A percentile compares a stretch with the other conserved stretches of the same genome.
These are phyloP conservation scores for Fusarium tjaetaba DNA, from an alignment of 2,329 filamentous ascomycete genomes.

Conservation along the genomic window DNA sequence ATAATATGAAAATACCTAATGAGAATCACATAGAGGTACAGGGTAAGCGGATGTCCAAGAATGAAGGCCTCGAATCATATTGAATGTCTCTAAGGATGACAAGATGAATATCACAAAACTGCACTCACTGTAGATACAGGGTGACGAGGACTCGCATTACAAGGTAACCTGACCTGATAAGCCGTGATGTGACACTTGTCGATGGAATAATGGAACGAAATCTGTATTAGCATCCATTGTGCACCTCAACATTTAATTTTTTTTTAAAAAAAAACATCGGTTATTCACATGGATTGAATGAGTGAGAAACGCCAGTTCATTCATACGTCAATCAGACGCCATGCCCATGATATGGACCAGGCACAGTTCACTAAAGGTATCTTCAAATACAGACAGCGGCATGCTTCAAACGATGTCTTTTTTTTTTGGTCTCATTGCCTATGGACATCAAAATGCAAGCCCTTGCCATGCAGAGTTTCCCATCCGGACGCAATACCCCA, in stretches of 20 bases:
- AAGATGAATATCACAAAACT: neutral
- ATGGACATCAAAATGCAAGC: slow-evolving; percentile 56
- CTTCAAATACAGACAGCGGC: slow-evolving; percentile 33
- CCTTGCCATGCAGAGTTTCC: slow-evolving; percentile 56
- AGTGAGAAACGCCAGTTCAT: slow-evolving; percentile 16
- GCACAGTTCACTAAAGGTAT: slow-evolving; percentile 36
- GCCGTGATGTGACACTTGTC: neutral
- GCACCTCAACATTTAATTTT: neutral
- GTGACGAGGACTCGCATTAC: neutral
- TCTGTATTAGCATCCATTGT: neutral
- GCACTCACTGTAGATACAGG: neutral
- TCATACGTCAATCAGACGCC: slow-evolving; percentile 7
- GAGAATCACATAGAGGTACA: neutral
- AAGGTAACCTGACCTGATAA: too few relatives aligned
- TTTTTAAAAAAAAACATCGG: neutral
- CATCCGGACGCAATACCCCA: slow-evolving; percentile 56
- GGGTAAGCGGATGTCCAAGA: neutral
- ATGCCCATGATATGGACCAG: slow-evolving; percentile 1
- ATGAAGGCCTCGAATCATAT: neutral
- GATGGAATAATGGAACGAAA: neutral
- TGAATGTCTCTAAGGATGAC: neutral
- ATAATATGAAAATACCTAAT: neutral
- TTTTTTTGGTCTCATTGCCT: slow-evolving; percentile 50
- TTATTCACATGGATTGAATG: neutral
- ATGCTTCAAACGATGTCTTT: slow-evolving; percentile 49